A percentile compares a stretch with the other conserved stretches of the same genome.
Evolutionary conservation across 106 monocot genomes (phyloP).

Genomic region (Platanthera zijinensis): DNA sequence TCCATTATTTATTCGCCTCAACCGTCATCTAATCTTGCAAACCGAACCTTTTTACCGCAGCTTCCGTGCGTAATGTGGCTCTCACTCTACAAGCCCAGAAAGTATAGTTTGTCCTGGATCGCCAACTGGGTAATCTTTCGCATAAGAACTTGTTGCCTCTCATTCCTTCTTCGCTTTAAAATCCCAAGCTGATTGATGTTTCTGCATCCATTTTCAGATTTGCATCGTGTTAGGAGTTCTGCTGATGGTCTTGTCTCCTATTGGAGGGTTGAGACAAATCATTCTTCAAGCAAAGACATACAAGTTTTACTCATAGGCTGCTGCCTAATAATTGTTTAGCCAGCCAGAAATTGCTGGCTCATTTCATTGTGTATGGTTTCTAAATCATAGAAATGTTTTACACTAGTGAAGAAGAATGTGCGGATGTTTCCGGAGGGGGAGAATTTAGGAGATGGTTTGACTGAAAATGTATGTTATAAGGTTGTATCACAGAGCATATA

Average conservation of each 20-base stretch:
- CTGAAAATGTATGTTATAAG: too few relatives aligned
- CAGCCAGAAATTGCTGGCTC: too few relatives aligned
- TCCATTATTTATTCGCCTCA: too few relatives aligned
- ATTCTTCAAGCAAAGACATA: slow-evolving; percentile 27
- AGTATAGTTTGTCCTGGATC: slow-evolving; percentile 55
- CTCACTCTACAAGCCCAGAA: slow-evolving; percentile 44
- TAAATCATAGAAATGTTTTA: too few relatives aligned
- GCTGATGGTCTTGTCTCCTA: slow-evolving; percentile 25
- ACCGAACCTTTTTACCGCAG: background rate
- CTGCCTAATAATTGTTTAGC: too few relatives aligned
- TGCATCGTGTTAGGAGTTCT: slow-evolving; percentile 26
- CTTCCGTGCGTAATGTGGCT: slow-evolving; percentile 80
- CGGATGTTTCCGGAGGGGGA: too few relatives aligned
- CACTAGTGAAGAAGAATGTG: too few relatives aligned
- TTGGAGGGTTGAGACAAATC: slow-evolving; percentile 27
- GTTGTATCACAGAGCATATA: too few relatives aligned
- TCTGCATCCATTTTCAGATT: slow-evolving; percentile 13
- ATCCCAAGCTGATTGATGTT: background rate
- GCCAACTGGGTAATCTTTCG: slow-evolving; percentile 44
- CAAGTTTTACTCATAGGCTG: slow-evolving; percentile 27
- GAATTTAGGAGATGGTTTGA: too few relatives aligned
- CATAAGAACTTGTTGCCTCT: too few relatives aligned
- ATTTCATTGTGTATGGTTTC: too few relatives aligned
- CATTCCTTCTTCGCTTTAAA: background rate
- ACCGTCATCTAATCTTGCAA: too few relatives aligned